Evolutionary conservation across 2,329 filamentous ascomycete species (phyloP).

Genomic region (Colletotrichum chrysophilum): DNA sequence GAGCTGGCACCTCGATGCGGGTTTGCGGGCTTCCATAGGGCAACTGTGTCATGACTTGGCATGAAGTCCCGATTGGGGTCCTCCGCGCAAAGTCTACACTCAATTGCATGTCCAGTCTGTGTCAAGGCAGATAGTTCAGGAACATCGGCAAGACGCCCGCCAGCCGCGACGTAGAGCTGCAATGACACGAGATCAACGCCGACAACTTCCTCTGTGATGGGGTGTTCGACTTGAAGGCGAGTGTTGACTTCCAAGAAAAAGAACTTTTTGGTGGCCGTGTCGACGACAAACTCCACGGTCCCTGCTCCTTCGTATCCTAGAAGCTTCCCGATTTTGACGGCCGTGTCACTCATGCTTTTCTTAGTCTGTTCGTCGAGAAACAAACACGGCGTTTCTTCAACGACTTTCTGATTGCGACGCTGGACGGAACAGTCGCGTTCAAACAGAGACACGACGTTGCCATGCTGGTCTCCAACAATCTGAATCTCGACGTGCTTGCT

Average conservation of each 20-base stretch:
- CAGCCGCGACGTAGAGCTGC: background rate
- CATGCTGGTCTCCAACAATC: constrained; percentile 45
- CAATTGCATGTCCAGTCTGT: background rate
- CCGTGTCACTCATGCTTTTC: constrained; percentile 29
- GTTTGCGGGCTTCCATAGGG: background rate
- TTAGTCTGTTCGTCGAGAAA: constrained; percentile 30
- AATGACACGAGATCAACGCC: background rate
- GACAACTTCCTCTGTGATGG: constrained; percentile 37
- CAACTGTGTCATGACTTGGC: background rate
- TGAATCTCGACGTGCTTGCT: constrained; percentile 50
- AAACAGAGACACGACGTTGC: constrained; percentile 35
- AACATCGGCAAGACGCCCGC: background rate
- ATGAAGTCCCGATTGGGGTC: background rate
- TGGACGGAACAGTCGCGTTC: constrained; percentile 53
- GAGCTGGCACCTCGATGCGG: background rate
- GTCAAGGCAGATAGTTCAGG: background rate
- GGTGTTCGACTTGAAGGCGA: constrained; percentile 78
- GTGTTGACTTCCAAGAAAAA: constrained; percentile 52
- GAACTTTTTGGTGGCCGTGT: constrained; percentile 32
- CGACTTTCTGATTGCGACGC: constrained; percentile 49
- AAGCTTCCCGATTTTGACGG: constrained; percentile 26
- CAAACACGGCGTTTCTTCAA: constrained; percentile 38
- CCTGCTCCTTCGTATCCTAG: constrained; percentile 38
- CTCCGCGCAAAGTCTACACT: background rate
- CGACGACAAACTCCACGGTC: constrained; percentile 45